phyloP scores from a whole-genome alignment of 1,139 yeast species.

The Saccharomycopsis phalli region DNA sequence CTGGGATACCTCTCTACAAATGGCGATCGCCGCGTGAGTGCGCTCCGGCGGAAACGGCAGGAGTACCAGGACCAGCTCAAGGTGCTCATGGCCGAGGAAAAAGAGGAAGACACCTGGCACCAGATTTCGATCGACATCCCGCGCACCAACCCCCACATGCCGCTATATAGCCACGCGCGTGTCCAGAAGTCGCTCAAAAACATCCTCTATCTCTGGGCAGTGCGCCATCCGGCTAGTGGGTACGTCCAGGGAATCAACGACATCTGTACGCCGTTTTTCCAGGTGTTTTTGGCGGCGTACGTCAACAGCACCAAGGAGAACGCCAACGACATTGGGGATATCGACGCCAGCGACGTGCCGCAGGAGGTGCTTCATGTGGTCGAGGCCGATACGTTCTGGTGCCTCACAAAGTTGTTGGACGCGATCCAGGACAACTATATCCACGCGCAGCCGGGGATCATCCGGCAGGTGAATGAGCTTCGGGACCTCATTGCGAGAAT shows the following conservation, averaged over 20 bases:
- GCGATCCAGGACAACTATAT: slow-evolving; percentile 95
- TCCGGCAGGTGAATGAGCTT: slow-evolving; percentile 78
- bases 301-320: slow-evolving; percentile 27
- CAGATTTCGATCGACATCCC: slow-evolving; percentile 95
- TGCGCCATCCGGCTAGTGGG: slow-evolving; percentile 96
- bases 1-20: slow-evolving; percentile 89
- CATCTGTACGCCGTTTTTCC: slow-evolving; percentile 87
- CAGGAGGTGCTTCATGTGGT: slow-evolving; percentile 45
- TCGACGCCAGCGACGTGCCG: slow-evolving; percentile 60
- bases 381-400: slow-evolving; percentile 97
- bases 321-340: slow-evolving; percentile 27
- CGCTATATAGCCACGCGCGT: slow-evolving; percentile 55
- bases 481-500: slow-evolving; percentile 72
- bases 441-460: slow-evolving; percentile 96
- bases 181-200: slow-evolving; percentile 77
- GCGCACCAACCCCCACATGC: slow-evolving; percentile 81
- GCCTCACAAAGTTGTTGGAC: slow-evolving; percentile 79
- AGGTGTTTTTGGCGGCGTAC: slow-evolving; percentile 72
- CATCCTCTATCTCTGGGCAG: slow-evolving; percentile 88
- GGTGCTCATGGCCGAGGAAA: slow-evolving; percentile 45
- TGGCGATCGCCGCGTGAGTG: slow-evolving; percentile 59
- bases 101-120: slow-evolving; percentile 84
- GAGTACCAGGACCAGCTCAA: slow-evolving; percentile 62
- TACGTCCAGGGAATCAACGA: slow-evolving; percentile 99
- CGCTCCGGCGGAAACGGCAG: slow-evolving; percentile 70